phyloP scores from a whole-genome alignment of 2,329 filamentous ascomycete genomes.

The Grosmannia penicillata region DNA sequence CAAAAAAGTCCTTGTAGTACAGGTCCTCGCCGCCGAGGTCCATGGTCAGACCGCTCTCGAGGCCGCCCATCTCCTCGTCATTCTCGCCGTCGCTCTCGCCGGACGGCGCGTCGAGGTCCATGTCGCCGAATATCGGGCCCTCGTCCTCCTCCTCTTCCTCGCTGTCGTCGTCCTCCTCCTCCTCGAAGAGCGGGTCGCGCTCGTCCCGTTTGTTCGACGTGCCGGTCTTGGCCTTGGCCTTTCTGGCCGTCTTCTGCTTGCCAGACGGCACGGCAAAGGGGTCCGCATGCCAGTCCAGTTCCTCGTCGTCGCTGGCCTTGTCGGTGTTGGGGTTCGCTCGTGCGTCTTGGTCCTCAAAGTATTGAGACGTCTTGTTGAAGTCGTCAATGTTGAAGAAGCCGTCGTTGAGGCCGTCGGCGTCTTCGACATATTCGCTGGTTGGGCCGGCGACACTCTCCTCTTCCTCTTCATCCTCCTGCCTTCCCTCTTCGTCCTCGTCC shows the following conservation, averaged over 20 bases:
- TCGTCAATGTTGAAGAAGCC: constrained; percentile 96
- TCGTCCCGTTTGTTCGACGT: constrained; percentile 2
- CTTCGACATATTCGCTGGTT: constrained; percentile 45
- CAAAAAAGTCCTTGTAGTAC: constrained; percentile 89
- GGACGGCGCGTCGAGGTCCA: constrained; percentile 57
- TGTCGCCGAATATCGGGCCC: constrained; percentile 72
- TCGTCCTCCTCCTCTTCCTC: constrained; percentile 39
- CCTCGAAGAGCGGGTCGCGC: constrained; percentile 7
- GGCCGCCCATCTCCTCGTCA: constrained; percentile 36
- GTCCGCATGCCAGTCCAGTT: constrained; percentile 70
- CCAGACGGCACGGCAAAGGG: constrained; percentile 33
- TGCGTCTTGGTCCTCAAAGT: constrained; percentile 74
- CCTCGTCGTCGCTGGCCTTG: constrained; percentile 62
- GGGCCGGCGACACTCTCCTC: constrained; percentile 32
- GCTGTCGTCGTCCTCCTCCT: constrained; percentile 9
- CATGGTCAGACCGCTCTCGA: constrained; percentile 9
- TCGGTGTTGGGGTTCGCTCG: constrained; percentile 62
- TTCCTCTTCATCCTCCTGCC: constrained; percentile 30
- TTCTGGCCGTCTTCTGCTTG: constrained; percentile 15
- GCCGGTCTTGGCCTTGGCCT: not conserved
- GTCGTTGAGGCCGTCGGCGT: constrained; percentile 81
- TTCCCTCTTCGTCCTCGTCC: constrained; percentile 17
- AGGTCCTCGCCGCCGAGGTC: constrained; percentile 68
- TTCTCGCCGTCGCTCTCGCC: constrained; percentile 53
- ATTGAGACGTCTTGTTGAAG: constrained; percentile 89